A percentile compares a stretch with the other conserved stretches of the same genome.
These are phyloP conservation scores for Maudiozyma barnettii DNA, from an alignment of 805 yeast species.

Conservation along the genomic window DNA sequence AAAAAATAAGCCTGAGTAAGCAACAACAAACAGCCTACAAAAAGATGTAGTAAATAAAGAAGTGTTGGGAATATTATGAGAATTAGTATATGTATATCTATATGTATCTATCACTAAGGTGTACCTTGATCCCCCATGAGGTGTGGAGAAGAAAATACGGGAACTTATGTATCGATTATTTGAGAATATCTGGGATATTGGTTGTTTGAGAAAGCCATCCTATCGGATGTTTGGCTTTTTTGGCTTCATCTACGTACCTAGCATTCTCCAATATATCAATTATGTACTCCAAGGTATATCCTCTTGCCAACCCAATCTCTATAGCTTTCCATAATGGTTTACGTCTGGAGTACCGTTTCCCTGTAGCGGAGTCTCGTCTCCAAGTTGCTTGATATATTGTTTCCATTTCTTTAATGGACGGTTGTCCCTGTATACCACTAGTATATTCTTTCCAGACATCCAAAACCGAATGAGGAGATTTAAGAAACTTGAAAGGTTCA, in stretches of 20 bases:
- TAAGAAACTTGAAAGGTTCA: constrained; percentile 28
- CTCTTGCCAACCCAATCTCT: constrained; percentile 39
- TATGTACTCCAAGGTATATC: constrained; percentile 35
- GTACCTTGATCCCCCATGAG: no score
- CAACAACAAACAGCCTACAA: no score
- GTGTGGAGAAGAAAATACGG: no score
- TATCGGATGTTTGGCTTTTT: constrained; percentile 35
- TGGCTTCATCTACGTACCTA: constrained; percentile 35
- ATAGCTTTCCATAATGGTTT: constrained; percentile 47
- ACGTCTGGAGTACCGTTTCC: constrained; percentile 44
- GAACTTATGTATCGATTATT: constrained; percentile 1
- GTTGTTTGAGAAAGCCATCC: constrained; percentile 37
- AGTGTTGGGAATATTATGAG: no score
- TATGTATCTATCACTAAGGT: no score
- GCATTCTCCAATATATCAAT: constrained; percentile 39
- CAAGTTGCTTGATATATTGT: constrained; percentile 42
- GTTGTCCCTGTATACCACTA: constrained; percentile 42
- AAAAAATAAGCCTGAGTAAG: no score
- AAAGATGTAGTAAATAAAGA: no score
- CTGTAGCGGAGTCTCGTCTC: constrained; percentile 47
- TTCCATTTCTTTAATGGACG: constrained; percentile 43
- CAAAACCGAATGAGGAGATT: constrained; percentile 37
- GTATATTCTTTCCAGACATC: constrained; percentile 53
- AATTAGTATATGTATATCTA: no score
- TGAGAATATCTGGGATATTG: constrained; percentile 24